Evolutionary conservation across 83 land plant genomes (phyloP), one percentile per base, ranked within the genome.

Genomic region (Picea abies): DNA sequence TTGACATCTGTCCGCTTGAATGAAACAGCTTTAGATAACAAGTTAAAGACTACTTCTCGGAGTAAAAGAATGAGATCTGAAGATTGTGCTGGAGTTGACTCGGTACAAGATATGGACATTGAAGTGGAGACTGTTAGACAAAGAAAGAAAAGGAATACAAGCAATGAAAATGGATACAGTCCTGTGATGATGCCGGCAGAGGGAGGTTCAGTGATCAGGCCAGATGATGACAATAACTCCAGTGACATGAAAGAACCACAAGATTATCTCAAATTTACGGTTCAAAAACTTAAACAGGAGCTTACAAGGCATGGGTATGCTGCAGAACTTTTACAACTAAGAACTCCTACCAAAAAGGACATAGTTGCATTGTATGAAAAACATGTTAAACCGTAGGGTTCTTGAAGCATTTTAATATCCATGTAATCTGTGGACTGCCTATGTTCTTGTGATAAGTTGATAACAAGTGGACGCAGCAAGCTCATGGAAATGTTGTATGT

Each of bases 231-330:
- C 52, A 86, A 87, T n/a, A 77, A 39, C 58, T 79, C 75, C 39
- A 78, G 84, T 70, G 82, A 83, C 25, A 86, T 87, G 37, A 71
- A 73, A 4, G 88, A 79, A 26, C 17, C 87, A n/a, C 89, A 88
- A 19, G 97, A 96, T 70, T 94, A 94, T 67, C 91, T 86, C 19
- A 96, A 92, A 79, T 87, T 94, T 65, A 94, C 97, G 1, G 87
- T 94, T 16, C 80, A 76, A 52, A 94, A 92, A 76, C 92, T 94
- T 58, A 96, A 93, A 82, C 91, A 96, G 65, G 94, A 93, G 80
- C 88, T 96, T 5, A 96, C 99, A 20, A 91, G 86, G 80, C 86
- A 91, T 72, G 93, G 95, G 62, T 91, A 87, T 90, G 99, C 96
- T 23, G 93, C 85, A 29, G 88, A 94, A 71, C 79, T 94, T 80